Evolutionary conservation across 2,329 filamentous ascomycete genomes (phyloP).

Genomic region (Cladophialophora immunda): DNA sequence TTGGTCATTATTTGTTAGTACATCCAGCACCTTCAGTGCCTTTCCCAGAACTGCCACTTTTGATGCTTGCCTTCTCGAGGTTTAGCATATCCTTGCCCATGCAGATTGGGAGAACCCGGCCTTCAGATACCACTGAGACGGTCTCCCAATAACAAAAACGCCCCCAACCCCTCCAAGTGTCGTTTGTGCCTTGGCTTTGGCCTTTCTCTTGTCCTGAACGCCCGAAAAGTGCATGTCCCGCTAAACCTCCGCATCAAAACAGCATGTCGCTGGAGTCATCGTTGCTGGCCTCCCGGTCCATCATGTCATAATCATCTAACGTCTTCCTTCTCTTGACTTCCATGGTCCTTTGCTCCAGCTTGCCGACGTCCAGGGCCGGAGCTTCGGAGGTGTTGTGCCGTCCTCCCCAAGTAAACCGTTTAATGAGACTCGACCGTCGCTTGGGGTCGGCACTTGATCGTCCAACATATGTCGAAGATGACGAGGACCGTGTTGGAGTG

Average conservation of each 20-base stretch:
- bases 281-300: slow-evolving; percentile 25
- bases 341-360: slow-evolving; percentile 29
- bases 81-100: neutral
- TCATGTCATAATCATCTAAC: slow-evolving; percentile 36
- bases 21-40: slow-evolving; percentile 4
- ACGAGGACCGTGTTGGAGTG: slow-evolving; percentile 21
- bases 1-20: slow-evolving; percentile 14
- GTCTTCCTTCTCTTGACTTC: slow-evolving; percentile 39
- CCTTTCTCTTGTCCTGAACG: slow-evolving; percentile 14
- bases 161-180: slow-evolving; percentile 1
- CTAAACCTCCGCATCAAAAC: slow-evolving; percentile 18
- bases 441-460: slow-evolving; percentile 27
- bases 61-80: slow-evolving; percentile 9
- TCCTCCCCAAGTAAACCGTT: slow-evolving; percentile 35
- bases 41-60: neutral
- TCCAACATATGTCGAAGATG: slow-evolving; percentile 27
- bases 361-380: slow-evolving; percentile 22
- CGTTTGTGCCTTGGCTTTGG: neutral
- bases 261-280: slow-evolving; percentile 37
- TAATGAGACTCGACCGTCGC: slow-evolving; percentile 32
- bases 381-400: slow-evolving; percentile 21
- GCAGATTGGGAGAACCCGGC: neutral
- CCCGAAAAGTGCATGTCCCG: neutral
- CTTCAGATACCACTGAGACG: neutral
- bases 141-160: neutral